Conservation (phyloP, 2,329 filamentous ascomycete species). For the Ophiostoma perfectum region DNA sequence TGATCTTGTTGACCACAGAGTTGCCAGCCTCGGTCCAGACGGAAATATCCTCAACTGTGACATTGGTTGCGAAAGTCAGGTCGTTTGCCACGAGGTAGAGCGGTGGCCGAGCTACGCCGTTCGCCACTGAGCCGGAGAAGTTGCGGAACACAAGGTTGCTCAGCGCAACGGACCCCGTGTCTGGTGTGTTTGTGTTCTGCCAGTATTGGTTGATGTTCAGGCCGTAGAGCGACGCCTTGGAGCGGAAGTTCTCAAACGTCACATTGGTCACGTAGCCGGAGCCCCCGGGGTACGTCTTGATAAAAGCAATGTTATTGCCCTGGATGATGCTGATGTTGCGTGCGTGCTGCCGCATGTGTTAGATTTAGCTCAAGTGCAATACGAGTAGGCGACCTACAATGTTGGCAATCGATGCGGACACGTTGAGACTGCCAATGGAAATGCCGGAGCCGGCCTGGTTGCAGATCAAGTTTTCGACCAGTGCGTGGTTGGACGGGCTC, state of each 20-base stretch:
- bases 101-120: background rate
- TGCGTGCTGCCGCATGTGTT: background rate
- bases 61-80: conserved; percentile 7
- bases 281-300: conserved; percentile 9
- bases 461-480: background rate
- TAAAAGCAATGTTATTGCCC: conserved; percentile 11
- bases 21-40: background rate
- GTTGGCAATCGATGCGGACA: conserved; percentile 7
- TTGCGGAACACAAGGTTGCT: conserved; percentile 4
- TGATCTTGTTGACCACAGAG: conserved; percentile 6
- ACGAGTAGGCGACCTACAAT: background rate
- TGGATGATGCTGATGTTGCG: conserved; percentile 9
- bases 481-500: conserved; percentile 6
- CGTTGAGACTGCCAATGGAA: conserved; percentile 11
- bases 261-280: conserved; percentile 4
- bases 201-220: conserved; percentile 7
- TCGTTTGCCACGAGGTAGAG: background rate
- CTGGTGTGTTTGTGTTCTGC: background rate
- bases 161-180: background rate
- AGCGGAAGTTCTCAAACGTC: conserved; percentile 8
- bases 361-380: too few relatives aligned
- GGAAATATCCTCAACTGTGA: background rate
- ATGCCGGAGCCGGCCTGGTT: conserved; percentile 9
- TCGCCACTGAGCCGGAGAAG: background rate
- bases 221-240: conserved; percentile 5